Base-by-base conservation (phyloP, 116 monocot species). In the Dioscorea cayenensis region DNA sequence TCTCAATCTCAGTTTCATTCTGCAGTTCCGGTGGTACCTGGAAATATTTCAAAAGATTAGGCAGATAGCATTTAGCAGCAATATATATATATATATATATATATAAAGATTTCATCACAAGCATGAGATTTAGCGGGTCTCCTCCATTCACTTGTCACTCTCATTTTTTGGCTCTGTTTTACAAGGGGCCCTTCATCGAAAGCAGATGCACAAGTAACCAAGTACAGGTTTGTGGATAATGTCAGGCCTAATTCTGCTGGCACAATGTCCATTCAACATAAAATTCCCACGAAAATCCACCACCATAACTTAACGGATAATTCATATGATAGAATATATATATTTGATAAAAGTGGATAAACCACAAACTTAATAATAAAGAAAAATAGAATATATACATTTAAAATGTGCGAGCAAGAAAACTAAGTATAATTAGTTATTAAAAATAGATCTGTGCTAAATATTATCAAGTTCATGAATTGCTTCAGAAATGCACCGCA, bases 21-120 rank as follows among this genome's bases (percentile, higher is more conserved):
- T 90, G 85, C 48, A 92, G 8, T 2, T 62, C 67, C 7, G 71
- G 72, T 58, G 96, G 96, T 22, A 90, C 78, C 96, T 96, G 76
- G 64, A 36, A 65, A 55, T 18, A 16, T 55, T 55, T 19, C 3
- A 2, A 55, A 55, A 55, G 55, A 55, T n/a, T 3, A 16, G 55
- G 55, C 32, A 32, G 32, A 32, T 32, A 32, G 32, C 32, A 0
- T 1, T 25, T 0, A 25, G 25, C 25, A 25, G 25, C 25, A 25
- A 25, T 25, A 25, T 25, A 25, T 25, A 25, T 25, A 25, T 25
- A 25, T 25, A 25, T 25, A 25, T 25, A 1, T 25, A 25, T 25
- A 25, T 25, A 25, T 25, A 0, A 1, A 25, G 25, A 25, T 25
- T 25, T 25, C 25, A 16, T 55, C 4, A n/a, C 19, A 55, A n/a